These are phyloP conservation scores for Pulveroboletus sp. DNA, from an alignment of 768 basidiomycete species.

Conservation along the genomic window DNA sequence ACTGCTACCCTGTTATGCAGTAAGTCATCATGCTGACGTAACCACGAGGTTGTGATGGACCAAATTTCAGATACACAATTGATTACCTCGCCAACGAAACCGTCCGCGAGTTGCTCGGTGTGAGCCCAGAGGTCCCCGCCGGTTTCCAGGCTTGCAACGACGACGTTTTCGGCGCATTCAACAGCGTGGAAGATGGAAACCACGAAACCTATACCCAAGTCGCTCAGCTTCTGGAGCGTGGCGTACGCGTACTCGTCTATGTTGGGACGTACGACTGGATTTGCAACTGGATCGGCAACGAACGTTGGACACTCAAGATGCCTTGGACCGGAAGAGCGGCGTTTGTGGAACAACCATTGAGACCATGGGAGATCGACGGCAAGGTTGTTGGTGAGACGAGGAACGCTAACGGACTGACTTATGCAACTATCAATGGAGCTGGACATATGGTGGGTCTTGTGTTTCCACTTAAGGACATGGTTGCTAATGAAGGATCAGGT, in stretches of 20 bases:
- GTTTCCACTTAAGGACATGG: background rate
- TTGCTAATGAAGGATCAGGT: conserved; percentile 31
- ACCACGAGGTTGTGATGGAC: background rate
- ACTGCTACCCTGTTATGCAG: conserved; percentile 61
- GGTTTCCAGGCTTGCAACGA: conserved; percentile 38
- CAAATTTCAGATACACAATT: conserved; percentile 43
- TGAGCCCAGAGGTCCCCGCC: conserved; percentile 40
- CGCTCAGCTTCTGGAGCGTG: conserved; percentile 63
- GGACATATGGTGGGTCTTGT: conserved; percentile 62
- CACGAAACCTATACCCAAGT: conserved; percentile 35
- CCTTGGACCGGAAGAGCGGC: conserved; percentile 60
- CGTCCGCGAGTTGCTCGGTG: conserved; percentile 54
- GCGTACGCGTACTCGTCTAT: conserved; percentile 72
- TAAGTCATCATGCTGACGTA: conserved; percentile 10
- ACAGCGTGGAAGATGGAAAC: conserved; percentile 37
- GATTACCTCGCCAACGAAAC: conserved; percentile 58
- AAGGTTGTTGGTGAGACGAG: conserved; percentile 49
- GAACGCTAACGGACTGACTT: conserved; percentile 56
- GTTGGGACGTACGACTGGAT: conserved; percentile 78
- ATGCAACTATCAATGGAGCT: conserved; percentile 57
- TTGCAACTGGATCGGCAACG: conserved; percentile 78
- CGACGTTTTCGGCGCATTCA: conserved; percentile 48
- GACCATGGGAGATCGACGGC: conserved; percentile 55
- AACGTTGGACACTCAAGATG: conserved; percentile 68
- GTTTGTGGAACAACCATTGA: conserved; percentile 46